Conservation (phyloP, 441 rosid species). For the Adansonia grandidieri region DNA sequence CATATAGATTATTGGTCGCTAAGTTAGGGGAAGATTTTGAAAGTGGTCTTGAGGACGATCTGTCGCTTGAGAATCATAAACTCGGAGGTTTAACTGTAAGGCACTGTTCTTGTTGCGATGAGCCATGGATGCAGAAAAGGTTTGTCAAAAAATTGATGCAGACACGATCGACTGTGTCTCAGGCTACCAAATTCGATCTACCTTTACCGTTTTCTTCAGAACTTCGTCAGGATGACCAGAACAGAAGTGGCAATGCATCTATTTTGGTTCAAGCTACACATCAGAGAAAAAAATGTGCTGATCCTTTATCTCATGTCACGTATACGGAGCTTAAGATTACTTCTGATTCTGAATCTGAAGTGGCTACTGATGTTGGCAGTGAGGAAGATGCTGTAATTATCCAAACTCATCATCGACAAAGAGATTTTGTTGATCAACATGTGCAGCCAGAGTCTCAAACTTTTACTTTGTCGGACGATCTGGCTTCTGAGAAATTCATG, state of each 20-base stretch:
- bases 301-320: slow-evolving; percentile 59
- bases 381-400: slow-evolving; percentile 28
- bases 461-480: slow-evolving; percentile 41
- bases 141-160: slow-evolving; percentile 37
- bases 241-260: slow-evolving; percentile 31
- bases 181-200: slow-evolving; percentile 35
- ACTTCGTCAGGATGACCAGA: slow-evolving; percentile 29
- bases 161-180: slow-evolving; percentile 35
- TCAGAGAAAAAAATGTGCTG: slow-evolving; percentile 35
- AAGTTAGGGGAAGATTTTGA: slow-evolving; percentile 61
- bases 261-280: slow-evolving; percentile 29
- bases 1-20: slow-evolving; percentile 75
- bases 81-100: slow-evolving; percentile 29
- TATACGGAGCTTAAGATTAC: slow-evolving; percentile 66
- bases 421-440: slow-evolving; percentile 37
- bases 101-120: slow-evolving; percentile 73
- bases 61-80: slow-evolving; percentile 31
- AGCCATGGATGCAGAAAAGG: slow-evolving; percentile 51
- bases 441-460: slow-evolving; percentile 40
- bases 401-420: slow-evolving; percentile 31
- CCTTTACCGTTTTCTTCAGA: slow-evolving; percentile 28
- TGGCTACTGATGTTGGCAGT: slow-evolving; percentile 42
- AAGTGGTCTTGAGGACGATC: slow-evolving; percentile 41
- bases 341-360: slow-evolving; percentile 68
- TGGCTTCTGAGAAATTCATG: slow-evolving; percentile 47